Base-by-base conservation (phyloP, 371 early-diverging fungal genomes). In the Blakeslea trispora region DNA sequence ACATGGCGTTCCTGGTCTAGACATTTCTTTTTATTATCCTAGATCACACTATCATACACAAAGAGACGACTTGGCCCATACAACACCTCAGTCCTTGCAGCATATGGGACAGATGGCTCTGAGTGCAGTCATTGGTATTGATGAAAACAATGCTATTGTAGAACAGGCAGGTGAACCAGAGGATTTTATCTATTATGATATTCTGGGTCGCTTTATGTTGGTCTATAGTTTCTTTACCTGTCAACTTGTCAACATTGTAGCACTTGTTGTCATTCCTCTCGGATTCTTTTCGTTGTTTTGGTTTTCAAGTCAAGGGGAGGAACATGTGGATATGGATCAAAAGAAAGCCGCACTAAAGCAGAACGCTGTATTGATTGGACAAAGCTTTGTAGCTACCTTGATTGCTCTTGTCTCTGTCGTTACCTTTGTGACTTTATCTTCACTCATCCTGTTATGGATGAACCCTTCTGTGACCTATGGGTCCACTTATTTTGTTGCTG, bases 41-140 rank as follows among this genome's bases (percentile, higher is more conserved):
- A 73, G 90, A 52, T 77, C 81, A n/a, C 71, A 81, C 18, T 89
- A 89, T 52, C 90, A 89, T 59, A 84, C 89, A 1, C 65, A 68
- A 24, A 69, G 76, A 17, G 89, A 88, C 59, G 75, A 71, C 51
- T 34, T 75, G 28, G 74, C 48, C 9, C 34, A n/a, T 45, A 47
- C 47, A 8, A 45, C 45, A 5, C 48, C 48, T 32, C 19, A 48
- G 34, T 32, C 31, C 32, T 62, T 85, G 5, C 84, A 84, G 41
- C 80, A 84, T 58, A 85, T 88, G 86, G 88, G 88, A 6, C 62
- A 64, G 24, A 77, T 79, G 23, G 76, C 74, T 10, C 54, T 87
- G 15, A 60, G 62, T 6, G 61, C 74, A 8, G 51, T 72, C 5
- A 58, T 68, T 0, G 67, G 64, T 49, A 70, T 78, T 47, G 81